These are phyloP conservation scores for Taphrina sp. DNA, from an alignment of 1,139 yeast genomes.

Conservation along the genomic window DNA sequence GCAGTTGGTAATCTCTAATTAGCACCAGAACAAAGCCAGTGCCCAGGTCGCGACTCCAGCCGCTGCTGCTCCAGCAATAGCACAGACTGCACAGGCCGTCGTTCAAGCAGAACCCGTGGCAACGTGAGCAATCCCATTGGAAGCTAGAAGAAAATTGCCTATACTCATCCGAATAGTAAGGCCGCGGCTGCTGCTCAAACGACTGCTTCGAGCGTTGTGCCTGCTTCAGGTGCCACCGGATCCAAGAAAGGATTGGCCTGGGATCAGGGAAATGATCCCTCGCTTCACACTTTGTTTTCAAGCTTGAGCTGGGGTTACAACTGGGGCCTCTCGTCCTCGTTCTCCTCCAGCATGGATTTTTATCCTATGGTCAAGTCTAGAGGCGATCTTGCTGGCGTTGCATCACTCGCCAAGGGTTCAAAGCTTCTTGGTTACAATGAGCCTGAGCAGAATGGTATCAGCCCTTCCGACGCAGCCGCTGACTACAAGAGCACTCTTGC, in stretches of 20 bases:
- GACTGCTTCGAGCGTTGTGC: neutral
- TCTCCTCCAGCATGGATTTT: slow-evolving; percentile 18
- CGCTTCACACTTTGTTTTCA: slow-evolving; percentile 14
- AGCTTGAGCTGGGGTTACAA: slow-evolving; percentile 20
- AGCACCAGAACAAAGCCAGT: neutral
- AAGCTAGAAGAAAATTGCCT: too few relatives aligned
- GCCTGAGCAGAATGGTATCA: slow-evolving; percentile 26
- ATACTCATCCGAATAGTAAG: too few relatives aligned
- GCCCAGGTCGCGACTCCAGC: neutral
- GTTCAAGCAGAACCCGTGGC: neutral
- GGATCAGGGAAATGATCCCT: slow-evolving; percentile 29
- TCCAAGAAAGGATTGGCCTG: slow-evolving; percentile 30
- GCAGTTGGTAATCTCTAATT: too few relatives aligned
- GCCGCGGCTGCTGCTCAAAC: slow-evolving; percentile 10
- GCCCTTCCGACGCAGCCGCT: slow-evolving; percentile 20
- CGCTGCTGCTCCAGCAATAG: slow-evolving; percentile 1
- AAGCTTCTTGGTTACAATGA: slow-evolving; percentile 30
- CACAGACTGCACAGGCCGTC: neutral
- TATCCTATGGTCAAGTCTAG: slow-evolving; percentile 18
- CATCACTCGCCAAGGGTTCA: neutral
- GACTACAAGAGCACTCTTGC: slow-evolving; percentile 13
- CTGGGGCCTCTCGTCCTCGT: slow-evolving; percentile 22
- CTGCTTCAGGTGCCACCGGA: slow-evolving; percentile 2
- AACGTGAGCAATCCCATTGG: too few relatives aligned
- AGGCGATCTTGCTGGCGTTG: slow-evolving; percentile 3